A percentile compares a stretch with the other conserved stretches of the same genome.
phyloP scores from a whole-genome alignment of 176 grass and related monocot genomes.

The Ananas comosus region DNA sequence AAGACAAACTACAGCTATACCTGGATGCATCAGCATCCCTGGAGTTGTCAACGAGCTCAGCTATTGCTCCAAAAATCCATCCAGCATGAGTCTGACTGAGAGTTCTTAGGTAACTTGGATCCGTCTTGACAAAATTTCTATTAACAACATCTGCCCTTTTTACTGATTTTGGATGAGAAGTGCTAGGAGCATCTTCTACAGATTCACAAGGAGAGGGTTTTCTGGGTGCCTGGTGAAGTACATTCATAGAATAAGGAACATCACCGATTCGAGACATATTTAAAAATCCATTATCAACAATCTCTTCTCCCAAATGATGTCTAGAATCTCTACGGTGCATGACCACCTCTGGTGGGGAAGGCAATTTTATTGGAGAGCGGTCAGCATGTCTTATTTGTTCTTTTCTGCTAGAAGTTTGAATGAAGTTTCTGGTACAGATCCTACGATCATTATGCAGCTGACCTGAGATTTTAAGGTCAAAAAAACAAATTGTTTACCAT shows the following conservation, averaged over 20 bases:
- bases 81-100: slow-evolving; percentile 79
- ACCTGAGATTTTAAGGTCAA: not conserved
- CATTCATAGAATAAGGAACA: not conserved
- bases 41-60: slow-evolving; percentile 89
- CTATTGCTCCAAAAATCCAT: slow-evolving; percentile 90
- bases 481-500: not conserved
- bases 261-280: slow-evolving; percentile 22
- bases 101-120: slow-evolving; percentile 71
- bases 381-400: slow-evolving; percentile 11
- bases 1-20: slow-evolving; percentile 28
- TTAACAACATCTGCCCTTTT: slow-evolving; percentile 17
- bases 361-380: slow-evolving; percentile 1
- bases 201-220: slow-evolving; percentile 35
- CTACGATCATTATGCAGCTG: not conserved
- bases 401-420: not conserved
- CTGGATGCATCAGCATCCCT: slow-evolving; percentile 69
- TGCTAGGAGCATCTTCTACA: slow-evolving; percentile 31
- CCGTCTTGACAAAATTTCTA: slow-evolving; percentile 55
- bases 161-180: slow-evolving; percentile 16
- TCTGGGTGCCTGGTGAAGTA: slow-evolving; percentile 3
- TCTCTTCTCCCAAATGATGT: slow-evolving; percentile 31
- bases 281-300: slow-evolving; percentile 30
- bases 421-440: not conserved
- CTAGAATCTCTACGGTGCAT: not conserved
- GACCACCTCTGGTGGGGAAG: not conserved